Evolutionary conservation across 2,329 filamentous ascomycete species (phyloP).

Genomic region (Thelonectria rubi): DNA sequence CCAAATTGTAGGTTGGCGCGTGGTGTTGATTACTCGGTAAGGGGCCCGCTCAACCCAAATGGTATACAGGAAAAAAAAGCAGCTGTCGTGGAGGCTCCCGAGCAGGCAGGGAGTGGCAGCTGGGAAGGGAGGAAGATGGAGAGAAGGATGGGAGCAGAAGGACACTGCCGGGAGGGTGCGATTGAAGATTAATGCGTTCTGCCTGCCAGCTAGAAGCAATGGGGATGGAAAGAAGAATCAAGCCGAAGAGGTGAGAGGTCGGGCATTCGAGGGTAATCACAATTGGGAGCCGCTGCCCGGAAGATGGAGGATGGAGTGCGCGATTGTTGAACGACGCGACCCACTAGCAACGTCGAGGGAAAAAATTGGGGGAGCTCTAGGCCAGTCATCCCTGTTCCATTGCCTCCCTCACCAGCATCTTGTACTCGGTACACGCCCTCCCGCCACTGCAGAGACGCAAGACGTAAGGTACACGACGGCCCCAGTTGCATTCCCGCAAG

Average conservation of each 20-base stretch:
- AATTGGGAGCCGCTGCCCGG: constrained; percentile 38
- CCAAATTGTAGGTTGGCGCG: constrained; percentile 37
- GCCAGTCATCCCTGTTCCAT: constrained; percentile 32
- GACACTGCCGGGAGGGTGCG: constrained; percentile 36
- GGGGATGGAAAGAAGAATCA: constrained; percentile 35
- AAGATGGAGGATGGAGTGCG: constrained; percentile 38
- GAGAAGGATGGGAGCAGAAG: constrained; percentile 39
- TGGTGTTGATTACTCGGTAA: constrained; percentile 34
- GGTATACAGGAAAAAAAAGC: constrained; percentile 29
- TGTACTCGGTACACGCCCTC: constrained; percentile 21
- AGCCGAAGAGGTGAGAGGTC: constrained; percentile 24
- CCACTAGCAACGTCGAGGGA: constrained; percentile 46
- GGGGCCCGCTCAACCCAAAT: constrained; percentile 42
- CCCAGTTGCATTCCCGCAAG: neutral
- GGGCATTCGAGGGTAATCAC: constrained; percentile 39
- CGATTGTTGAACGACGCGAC: constrained; percentile 50
- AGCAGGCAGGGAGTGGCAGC: constrained; percentile 37
- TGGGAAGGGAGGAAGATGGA: constrained; percentile 34
- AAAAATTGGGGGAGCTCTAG: constrained; percentile 47
- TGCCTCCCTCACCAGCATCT: constrained; percentile 23
- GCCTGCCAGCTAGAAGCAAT: constrained; percentile 43
- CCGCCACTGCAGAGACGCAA: constrained; percentile 3
- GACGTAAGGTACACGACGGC: constrained; percentile 14
- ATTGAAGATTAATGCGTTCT: constrained; percentile 41
- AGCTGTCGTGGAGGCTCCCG: constrained; percentile 41